Evolutionary conservation across 2,329 filamentous ascomycete genomes (phyloP), one percentile per base, ranked within the genome.

Genomic region (Monascus ruber): DNA sequence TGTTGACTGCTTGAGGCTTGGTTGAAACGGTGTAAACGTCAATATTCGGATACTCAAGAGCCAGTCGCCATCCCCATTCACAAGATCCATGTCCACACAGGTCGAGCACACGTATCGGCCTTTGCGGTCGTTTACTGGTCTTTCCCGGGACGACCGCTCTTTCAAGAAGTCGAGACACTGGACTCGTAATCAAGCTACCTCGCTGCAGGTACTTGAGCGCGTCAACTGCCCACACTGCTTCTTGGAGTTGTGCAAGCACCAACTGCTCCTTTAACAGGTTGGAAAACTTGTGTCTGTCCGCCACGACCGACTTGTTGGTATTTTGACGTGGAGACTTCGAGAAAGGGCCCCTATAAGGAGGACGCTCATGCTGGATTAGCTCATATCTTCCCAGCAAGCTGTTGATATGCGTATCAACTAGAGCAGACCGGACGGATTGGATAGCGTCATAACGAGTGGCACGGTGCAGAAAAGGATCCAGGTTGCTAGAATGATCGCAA

Each of bases 61-160:
- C 87, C 42, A 86, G 83, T 56, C 91, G 81, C 91, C 91, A 98
- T 24, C 85, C 89, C 91, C 91, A 98, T 62, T 94, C 87, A 56
- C 86, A 89, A 9, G 83, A 78, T 0, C 82, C 73, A 56, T 89
- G 81, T 34, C 88, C 88, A 36, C 85, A 87, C 28, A 95, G 78
- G 56, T 96, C 89, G 25, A 96, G 74, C 41, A 95, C 81, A 28
- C 83, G 72, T 3, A 79, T 67, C 24, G 79, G 73, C 42, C 59
- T 58, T 45, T 47, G 58, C 36, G 56, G 66, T 27, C 56, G 42
- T 26, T 48, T 53, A 39, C 52, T 36, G 11, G 51, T 42, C 26
- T 46, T 41, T 34, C 50, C 38, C 25, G 49, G 36, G 38, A 52
- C 34, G 24, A 44, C 47, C 24, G 56, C 46, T 44, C 54, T 52